Base-by-base conservation (phyloP, 1,284 basidiomycete species). In the Meira miltonrushii region DNA sequence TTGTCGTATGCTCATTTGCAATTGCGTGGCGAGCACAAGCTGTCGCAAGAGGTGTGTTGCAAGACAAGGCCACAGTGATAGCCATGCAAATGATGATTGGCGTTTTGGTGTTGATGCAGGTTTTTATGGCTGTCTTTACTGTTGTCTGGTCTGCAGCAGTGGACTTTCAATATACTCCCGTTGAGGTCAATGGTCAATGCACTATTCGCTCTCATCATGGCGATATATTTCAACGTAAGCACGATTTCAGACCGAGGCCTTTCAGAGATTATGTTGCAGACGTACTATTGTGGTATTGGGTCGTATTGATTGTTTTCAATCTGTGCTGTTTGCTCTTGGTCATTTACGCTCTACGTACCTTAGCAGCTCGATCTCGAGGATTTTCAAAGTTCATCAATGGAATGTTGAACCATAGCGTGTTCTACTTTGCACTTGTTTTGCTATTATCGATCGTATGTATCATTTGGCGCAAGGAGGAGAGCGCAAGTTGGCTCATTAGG, bases 11-110 rank as follows among this genome's bases (percentile, higher is more conserved):
- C 19, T 17, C 50, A 39, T 53, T 53, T 41, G 50, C 50, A n/a
- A 53, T 53, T 15, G 50, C 50, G 6, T 53, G 50, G 50, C 50
- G 50, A 39, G 50, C 50, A 13, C 50, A 53, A 28, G 50, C 50
- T 15, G 50, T 53, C 19, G 50, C 50, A 53, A 53, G 50, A 25
- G 50, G 50, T n/a, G 50, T 53, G 6, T 12, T 53, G n/a, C 50
- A 53, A 39, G 28, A 13, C 15, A 17, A 17, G 17, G 37, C 8
- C 17, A 39, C 50, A 37, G 28, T 53, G 3, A 17, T n/a, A 25
- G 13, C 13, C 28, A 39, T 53, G 38, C 50, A 53, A 41, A 23
- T 53, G 21, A 19, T 53, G 17, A 39, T 53, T 19, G n/a, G 17
- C 6, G 13, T 53, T 19, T 23, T 53, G 37, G 50, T 53, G 17